Base-by-base conservation (phyloP, 768 basidiomycete species). In the Trametes coccinea region DNA sequence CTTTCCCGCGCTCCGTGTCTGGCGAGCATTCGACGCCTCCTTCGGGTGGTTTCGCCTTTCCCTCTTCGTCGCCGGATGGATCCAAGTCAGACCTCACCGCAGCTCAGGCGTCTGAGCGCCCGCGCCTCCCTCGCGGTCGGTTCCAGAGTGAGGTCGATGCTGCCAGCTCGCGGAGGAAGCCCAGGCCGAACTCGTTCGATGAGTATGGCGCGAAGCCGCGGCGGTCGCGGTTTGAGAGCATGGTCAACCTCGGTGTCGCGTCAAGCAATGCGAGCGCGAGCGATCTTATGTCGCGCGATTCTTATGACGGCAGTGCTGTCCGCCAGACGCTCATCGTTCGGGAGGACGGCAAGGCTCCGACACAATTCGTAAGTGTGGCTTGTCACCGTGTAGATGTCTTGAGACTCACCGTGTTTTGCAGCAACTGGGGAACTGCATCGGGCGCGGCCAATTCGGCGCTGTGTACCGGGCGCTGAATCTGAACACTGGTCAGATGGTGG, bases 391-490 rank as follows among this genome's bases (percentile, higher is more conserved):
- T 10, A 30, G 7, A n/a, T 11, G 11, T 34, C 53, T 46, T 22
- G 59, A 45, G 22, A 37, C 31, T 40, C 17, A 27, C 30, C 13
- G 30, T 29, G 11, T 30, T 55, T 31, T 45, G 33, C 70, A 98
- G 96, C 94, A 96, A 95, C 81, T 99, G 17, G 96, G 96, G 33
- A 95, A 97, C 74, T 95, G 93, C 72, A 96, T 99, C 65, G 96
- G 96, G 2, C 87, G 92, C 51, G 96, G 96, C 7, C 96, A 98
- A 77, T 98, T 98, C 73, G 96, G 96, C 31, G 86, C 94, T 8
- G 96, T 98, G 5, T 98, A 96, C 73, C 86, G 93, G 13, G 95
- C 96, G 11, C 80, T 99, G 60, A 95, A 99, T 73, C 77, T 98
- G 73, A 89, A 90, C 64, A 95, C 90, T 1, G 96, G 96, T 14